Evolutionary conservation across 768 basidiomycete genomes (phyloP).

Genomic region (Megacollybia marginata): DNA sequence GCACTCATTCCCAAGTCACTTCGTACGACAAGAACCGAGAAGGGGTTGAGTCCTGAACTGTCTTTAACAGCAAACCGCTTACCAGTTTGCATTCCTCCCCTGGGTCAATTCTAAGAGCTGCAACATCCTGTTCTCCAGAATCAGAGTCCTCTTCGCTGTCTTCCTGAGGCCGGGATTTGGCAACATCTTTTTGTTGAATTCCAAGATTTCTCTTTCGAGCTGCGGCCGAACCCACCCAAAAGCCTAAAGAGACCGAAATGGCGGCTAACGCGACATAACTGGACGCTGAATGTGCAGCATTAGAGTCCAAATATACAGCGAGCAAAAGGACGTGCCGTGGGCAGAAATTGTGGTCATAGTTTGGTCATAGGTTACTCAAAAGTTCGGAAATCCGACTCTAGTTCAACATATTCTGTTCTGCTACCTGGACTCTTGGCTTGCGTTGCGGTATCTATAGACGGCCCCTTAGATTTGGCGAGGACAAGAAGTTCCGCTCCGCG

Average conservation of each 20-base stretch:
- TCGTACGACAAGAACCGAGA: conserved; percentile 51
- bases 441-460: too few relatives aligned
- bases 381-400: too few relatives aligned
- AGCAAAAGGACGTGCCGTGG: neutral
- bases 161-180: neutral
- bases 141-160: conserved; percentile 11
- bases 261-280: conserved; percentile 22
- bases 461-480: too few relatives aligned
- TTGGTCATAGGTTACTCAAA: too few relatives aligned
- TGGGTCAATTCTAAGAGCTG: conserved; percentile 20
- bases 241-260: conserved; percentile 33
- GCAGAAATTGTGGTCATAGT: too few relatives aligned
- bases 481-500: too few relatives aligned
- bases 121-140: conserved; percentile 12
- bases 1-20: conserved; percentile 22
- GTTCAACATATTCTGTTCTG: too few relatives aligned
- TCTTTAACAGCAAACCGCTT: neutral
- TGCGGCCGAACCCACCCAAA: conserved; percentile 26
- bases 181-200: neutral
- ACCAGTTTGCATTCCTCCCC: conserved; percentile 58
- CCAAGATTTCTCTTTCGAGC: neutral
- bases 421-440: too few relatives aligned
- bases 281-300: conserved; percentile 9
- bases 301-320: neutral
- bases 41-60: neutral